Conservation (phyloP, 1,284 basidiomycete species). For the Rhodotorula sp. region DNA sequence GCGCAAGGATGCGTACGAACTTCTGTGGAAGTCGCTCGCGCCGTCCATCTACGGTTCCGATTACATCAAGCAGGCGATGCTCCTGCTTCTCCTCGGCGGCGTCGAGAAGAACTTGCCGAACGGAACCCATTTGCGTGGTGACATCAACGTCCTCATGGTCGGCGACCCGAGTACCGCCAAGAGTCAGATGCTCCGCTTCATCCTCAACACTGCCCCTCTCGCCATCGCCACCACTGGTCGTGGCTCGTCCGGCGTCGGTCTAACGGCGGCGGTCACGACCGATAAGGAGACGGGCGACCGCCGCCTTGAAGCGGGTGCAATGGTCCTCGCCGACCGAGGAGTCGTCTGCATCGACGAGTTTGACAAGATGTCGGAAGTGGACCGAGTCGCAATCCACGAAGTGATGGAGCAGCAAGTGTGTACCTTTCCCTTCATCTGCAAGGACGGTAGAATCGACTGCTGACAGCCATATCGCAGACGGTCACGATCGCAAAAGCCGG, state of each 20-base stretch:
- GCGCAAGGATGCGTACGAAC: slow-evolving; percentile 76
- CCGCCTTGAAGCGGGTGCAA: slow-evolving; percentile 93
- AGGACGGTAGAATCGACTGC: too few relatives aligned
- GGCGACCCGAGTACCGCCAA: slow-evolving; percentile 98
- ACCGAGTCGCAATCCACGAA: slow-evolving; percentile 99
- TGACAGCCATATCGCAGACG: slow-evolving; percentile 54
- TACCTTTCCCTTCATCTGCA: too few relatives aligned
- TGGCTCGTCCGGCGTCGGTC: slow-evolving; percentile 95
- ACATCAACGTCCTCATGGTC: slow-evolving; percentile 99
- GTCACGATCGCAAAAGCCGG: slow-evolving; percentile 99
- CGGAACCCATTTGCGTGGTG: slow-evolving; percentile 97
- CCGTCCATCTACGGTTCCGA: slow-evolving; percentile 97
- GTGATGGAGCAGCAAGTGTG: slow-evolving; percentile 92
- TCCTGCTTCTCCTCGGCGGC: slow-evolving; percentile 89
- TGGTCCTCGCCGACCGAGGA: slow-evolving; percentile 99
- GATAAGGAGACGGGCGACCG: slow-evolving; percentile 96
- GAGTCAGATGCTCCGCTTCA: slow-evolving; percentile 93
- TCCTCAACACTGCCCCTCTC: slow-evolving; percentile 90
- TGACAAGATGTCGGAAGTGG: slow-evolving; percentile 99
- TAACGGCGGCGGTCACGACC: slow-evolving; percentile 98
- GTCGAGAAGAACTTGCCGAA: slow-evolving; percentile 97
- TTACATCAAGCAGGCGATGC: slow-evolving; percentile 90
- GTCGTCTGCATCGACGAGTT: slow-evolving; percentile 99
- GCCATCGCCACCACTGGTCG: slow-evolving; percentile 98
- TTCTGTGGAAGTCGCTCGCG: slow-evolving; percentile 91